Conservation (phyloP, 192 early-diverging fungal genomes). For the Gonapodya sp. region DNA sequence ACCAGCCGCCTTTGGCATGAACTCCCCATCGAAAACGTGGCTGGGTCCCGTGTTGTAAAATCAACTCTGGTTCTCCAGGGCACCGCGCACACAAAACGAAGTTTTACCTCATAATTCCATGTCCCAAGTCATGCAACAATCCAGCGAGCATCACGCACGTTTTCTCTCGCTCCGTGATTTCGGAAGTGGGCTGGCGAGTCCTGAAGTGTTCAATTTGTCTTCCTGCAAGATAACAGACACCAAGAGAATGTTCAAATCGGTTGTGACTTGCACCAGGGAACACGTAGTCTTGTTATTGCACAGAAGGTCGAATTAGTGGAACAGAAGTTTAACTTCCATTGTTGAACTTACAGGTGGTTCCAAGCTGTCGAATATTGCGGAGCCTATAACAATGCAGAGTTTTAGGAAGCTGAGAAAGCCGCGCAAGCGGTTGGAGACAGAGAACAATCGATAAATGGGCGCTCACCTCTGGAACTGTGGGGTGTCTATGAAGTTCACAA, state of each 20-base stretch:
- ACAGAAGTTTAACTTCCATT: neutral
- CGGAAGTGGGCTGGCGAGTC: slow-evolving; percentile 66
- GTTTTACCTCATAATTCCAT: slow-evolving; percentile 3
- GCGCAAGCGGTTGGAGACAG: no score
- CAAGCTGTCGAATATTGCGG: neutral
- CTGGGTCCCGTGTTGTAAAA: slow-evolving; percentile 52
- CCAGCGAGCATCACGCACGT: slow-evolving; percentile 84
- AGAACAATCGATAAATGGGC: neutral
- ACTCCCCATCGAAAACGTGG: slow-evolving; percentile 87
- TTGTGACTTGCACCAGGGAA: slow-evolving; percentile 78
- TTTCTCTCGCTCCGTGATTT: slow-evolving; percentile 66
- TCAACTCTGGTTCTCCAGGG: neutral
- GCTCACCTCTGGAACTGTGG: slow-evolving; percentile 78
- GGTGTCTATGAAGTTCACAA: slow-evolving; percentile 73
- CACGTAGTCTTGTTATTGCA: slow-evolving; percentile 2
- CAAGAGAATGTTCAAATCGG: slow-evolving; percentile 91
- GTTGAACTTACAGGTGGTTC: neutral
- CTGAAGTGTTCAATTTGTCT: slow-evolving; percentile 59
- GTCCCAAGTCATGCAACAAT: slow-evolving; percentile 82
- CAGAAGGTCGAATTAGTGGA: no score
- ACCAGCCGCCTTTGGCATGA: slow-evolving; percentile 56
- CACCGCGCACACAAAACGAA: neutral
- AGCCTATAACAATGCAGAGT: no score
- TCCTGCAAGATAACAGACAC: slow-evolving; percentile 73
- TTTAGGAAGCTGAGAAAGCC: no score